Evolutionary conservation across 2,329 filamentous ascomycete genomes (phyloP).

Genomic region (Penicillium sp.): DNA sequence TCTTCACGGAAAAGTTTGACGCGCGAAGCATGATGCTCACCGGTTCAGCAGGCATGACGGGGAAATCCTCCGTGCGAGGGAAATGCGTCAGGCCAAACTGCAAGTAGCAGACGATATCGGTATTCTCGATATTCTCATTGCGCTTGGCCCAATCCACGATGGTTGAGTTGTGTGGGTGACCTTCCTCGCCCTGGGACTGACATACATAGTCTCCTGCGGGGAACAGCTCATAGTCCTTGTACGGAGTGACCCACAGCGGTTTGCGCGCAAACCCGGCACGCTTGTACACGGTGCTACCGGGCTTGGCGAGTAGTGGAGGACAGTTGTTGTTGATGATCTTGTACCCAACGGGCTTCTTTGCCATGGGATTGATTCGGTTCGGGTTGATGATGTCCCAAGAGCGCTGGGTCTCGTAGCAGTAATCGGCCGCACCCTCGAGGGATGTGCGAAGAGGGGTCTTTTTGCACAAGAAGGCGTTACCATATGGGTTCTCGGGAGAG

Average conservation of each 20-base stretch:
- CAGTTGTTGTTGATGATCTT: slow-evolving; percentile 26
- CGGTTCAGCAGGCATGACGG: slow-evolving; percentile 55
- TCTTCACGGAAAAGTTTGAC: slow-evolving; percentile 54
- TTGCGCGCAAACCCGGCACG: slow-evolving; percentile 55
- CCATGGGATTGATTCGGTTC: slow-evolving; percentile 18
- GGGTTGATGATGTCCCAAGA: slow-evolving; percentile 26
- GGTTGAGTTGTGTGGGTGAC: slow-evolving; percentile 41
- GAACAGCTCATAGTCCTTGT: slow-evolving; percentile 55
- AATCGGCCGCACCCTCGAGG: slow-evolving; percentile 45
- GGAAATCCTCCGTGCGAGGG: slow-evolving; percentile 48
- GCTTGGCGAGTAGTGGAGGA: slow-evolving; percentile 42
- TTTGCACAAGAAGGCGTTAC: slow-evolving; percentile 54
- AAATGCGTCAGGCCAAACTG: slow-evolving; percentile 56
- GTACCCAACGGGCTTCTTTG: slow-evolving; percentile 23
- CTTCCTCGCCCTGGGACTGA: slow-evolving; percentile 46
- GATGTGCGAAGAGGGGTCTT: slow-evolving; percentile 39
- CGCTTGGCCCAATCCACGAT: slow-evolving; percentile 34
- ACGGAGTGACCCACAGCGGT: slow-evolving; percentile 53
- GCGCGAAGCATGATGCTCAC: slow-evolving; percentile 54
- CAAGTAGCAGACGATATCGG: slow-evolving; percentile 52
- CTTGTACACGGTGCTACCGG: slow-evolving; percentile 51
- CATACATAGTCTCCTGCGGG: slow-evolving; percentile 57
- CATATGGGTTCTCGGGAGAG: slow-evolving; percentile 63
- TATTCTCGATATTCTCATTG: slow-evolving; percentile 50
- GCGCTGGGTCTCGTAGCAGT: slow-evolving; percentile 46